Evolutionary conservation across 805 yeast species (phyloP), one percentile per base, ranked within the genome.

Genomic region (Barnettozyma sucrosica): DNA sequence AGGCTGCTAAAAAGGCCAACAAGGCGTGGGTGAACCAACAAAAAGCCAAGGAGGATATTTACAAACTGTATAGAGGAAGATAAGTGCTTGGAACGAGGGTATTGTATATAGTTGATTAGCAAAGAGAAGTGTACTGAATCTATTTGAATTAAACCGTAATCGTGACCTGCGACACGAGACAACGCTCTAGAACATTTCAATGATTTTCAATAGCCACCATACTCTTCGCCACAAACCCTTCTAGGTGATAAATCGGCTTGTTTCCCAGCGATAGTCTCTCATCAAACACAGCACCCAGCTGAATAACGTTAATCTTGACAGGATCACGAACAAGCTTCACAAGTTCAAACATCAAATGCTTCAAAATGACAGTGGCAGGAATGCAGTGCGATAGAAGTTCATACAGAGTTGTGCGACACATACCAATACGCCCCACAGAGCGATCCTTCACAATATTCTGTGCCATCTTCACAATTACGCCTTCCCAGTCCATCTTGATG

Each of bases 351-450:
- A 77, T 55, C 41, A 85, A 63, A 37, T 71, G 81, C 59, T 87
- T 88, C 55, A 92, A 67, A 19, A 93, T 82, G n/a, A 80, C 68
- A 49, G 82, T 76, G 3, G 97, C 83, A 0, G 99, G 98, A 36
- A 93, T 92, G 56, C 98, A 90, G 65, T 93, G 99, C 0, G 97
- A 81, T 30, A 93, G 66, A 32, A 93, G 69, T 62, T 93, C 97
- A 65, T 93, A 86, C 43, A 92, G 67, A 23, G 80, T 71, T 30
- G 85, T 69, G 72, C 95, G 74, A 56, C 83, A 68, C 61, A 81
- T 77, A 37, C 73, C 53, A 53, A 72, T 53, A 61, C 69, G 59
- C 48, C 81, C 71, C 20, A 89, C 95, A 1, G 82, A 75, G 54
- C 88, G 76, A 39, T 80, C 84, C 45, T 73, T 71, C 37, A 73